phyloP scores from a whole-genome alignment of 192 early-diverging fungal genomes.

The Coemansia interrupta region DNA sequence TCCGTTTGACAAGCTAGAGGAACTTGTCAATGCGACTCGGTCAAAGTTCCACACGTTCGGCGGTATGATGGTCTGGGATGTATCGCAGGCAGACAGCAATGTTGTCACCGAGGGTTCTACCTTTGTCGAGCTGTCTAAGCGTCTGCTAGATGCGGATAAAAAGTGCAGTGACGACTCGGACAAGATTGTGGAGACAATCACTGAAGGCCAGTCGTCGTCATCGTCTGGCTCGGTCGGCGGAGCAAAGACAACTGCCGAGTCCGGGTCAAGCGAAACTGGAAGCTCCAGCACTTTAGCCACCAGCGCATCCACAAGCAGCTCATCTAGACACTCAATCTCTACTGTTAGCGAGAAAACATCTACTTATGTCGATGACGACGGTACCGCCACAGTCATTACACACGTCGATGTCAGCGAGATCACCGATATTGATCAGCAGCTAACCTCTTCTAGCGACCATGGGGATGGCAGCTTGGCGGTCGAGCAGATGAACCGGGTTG shows the following conservation, averaged over 20 bases:
- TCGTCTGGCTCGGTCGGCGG: not conserved
- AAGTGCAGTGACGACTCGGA: slow-evolving; percentile 34
- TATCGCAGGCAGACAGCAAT: slow-evolving; percentile 61
- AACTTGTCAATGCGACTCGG: slow-evolving; percentile 52
- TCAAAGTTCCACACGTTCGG: slow-evolving; percentile 59
- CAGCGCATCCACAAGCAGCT: not conserved
- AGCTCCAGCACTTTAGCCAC: not conserved
- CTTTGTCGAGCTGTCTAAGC: slow-evolving; percentile 25
- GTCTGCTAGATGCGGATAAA: slow-evolving; percentile 30
- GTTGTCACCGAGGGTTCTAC: slow-evolving; percentile 10
- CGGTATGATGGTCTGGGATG: slow-evolving; percentile 75
- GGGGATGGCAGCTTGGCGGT: slow-evolving; percentile 6
- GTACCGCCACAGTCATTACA: slow-evolving; percentile 10
- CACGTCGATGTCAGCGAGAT: slow-evolving; percentile 23
- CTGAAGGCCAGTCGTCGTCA: not conserved
- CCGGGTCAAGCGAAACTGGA: not conserved
- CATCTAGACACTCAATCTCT: not conserved
- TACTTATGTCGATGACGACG: slow-evolving; percentile 6
- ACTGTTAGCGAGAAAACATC: slow-evolving; percentile 7
- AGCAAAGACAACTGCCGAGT: not conserved
- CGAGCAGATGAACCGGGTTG: slow-evolving; percentile 12
- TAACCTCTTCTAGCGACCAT: not conserved
- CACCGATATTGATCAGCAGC: slow-evolving; percentile 1
- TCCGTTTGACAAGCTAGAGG: slow-evolving; percentile 40
- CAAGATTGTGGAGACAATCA: not conserved